Evolutionary conservation across 2,329 filamentous ascomycete genomes (phyloP).

Genomic region (Magnaporthiopsis poae): DNA sequence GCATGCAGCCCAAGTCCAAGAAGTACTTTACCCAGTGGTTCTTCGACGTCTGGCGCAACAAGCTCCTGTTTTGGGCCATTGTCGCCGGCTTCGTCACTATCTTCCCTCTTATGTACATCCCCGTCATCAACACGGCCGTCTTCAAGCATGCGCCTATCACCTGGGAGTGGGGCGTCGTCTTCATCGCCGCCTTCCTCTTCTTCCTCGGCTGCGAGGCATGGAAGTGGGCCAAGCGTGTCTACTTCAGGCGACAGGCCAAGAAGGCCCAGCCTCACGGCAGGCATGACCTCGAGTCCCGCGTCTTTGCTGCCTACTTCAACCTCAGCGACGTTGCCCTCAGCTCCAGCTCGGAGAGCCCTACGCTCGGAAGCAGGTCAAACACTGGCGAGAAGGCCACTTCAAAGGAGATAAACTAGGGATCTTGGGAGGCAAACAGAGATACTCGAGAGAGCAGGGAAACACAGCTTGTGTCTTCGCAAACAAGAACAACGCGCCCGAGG

Average conservation of each 20-base stretch:
- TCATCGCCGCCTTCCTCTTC: constrained; percentile 35
- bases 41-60: constrained; percentile 50
- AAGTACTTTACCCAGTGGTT: constrained; percentile 50
- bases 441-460: neutral
- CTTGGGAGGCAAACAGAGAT: neutral
- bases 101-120: constrained; percentile 35
- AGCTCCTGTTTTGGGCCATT: constrained; percentile 51
- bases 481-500: neutral
- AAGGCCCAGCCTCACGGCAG: neutral
- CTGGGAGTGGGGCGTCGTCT: constrained; percentile 44
- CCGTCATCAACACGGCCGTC: constrained; percentile 37
- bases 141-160: constrained; percentile 41
- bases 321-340: constrained; percentile 1
- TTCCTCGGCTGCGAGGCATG: constrained; percentile 39
- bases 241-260: neutral
- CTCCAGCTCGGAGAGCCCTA: neutral
- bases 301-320: constrained; percentile 5
- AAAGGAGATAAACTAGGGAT: neutral
- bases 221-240: constrained; percentile 37
- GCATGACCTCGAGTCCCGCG: constrained; percentile 7
- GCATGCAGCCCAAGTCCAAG: constrained; percentile 36
- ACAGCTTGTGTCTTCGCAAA: neutral
- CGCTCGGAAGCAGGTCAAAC: neutral
- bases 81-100: constrained; percentile 23
- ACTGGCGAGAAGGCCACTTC: neutral